Conservation (phyloP, 768 basidiomycete species). For the Sutorius australiensis region DNA sequence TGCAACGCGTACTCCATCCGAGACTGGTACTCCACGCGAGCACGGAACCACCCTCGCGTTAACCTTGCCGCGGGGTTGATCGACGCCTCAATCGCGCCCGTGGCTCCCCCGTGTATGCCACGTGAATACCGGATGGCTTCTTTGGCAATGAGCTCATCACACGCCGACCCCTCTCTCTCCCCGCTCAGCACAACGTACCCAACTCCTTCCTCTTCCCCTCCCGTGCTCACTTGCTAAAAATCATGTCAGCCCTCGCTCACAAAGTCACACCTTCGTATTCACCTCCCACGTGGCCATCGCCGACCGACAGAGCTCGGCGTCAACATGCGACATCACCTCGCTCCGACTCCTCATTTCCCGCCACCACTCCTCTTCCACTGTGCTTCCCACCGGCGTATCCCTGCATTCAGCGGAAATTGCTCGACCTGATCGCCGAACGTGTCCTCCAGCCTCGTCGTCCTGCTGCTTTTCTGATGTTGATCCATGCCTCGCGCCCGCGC, state of each 20-base stretch:
- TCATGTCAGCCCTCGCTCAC: conserved; percentile 7
- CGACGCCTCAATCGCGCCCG: conserved; percentile 32
- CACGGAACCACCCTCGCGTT: conserved; percentile 26
- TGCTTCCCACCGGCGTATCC: conserved; percentile 16
- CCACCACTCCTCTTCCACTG: conserved; percentile 23
- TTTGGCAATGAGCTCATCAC: conserved; percentile 47
- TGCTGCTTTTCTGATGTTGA: conserved; percentile 26
- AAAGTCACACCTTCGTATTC: conserved; percentile 10
- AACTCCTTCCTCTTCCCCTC: conserved; percentile 49
- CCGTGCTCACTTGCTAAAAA: conserved; percentile 16
- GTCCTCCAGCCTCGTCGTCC: conserved; percentile 29
- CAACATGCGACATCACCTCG: conserved; percentile 52
- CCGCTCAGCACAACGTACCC: conserved; percentile 42
- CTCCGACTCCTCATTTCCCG: conserved; percentile 30
- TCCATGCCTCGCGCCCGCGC: conserved; percentile 34
- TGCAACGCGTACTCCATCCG: conserved; percentile 45
- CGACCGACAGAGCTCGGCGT: conserved; percentile 45
- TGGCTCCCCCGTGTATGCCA: conserved; percentile 35
- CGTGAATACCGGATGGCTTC: conserved; percentile 47
- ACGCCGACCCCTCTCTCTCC: conserved; percentile 24
- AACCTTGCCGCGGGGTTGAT: conserved; percentile 32
- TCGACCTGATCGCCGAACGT: conserved; percentile 28
- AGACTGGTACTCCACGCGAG: conserved; percentile 44
- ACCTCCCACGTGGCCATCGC: conserved; percentile 40
- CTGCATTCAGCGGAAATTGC: conserved; percentile 32